Percentiles rank a stretch among this genome's conserved stretches.
Conservation (phyloP, 441 rosid genomes). For the Geranium incanum region DNA sequence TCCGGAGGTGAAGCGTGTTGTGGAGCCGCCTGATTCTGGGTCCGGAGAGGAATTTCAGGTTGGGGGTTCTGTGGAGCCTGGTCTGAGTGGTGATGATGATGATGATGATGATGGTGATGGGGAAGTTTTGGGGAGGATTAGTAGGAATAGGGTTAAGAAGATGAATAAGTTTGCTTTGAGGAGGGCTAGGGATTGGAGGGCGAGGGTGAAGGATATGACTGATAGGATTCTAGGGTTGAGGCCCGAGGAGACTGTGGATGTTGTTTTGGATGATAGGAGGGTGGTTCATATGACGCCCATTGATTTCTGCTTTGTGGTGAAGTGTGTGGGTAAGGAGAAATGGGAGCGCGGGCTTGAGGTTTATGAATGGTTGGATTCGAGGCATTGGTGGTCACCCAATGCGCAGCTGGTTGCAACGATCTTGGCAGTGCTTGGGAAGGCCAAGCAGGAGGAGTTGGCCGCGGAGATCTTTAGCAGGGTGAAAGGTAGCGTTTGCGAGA, state of each 20-base stretch:
- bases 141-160: constrained; percentile 65
- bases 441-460: constrained; percentile 70
- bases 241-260: constrained; percentile 66
- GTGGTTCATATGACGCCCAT: constrained; percentile 93
- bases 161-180: constrained; percentile 71
- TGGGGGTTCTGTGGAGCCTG: constrained; percentile 18
- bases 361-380: constrained; percentile 84
- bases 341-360: constrained; percentile 95
- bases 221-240: constrained; percentile 50
- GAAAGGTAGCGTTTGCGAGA: constrained; percentile 49
- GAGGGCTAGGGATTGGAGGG: constrained; percentile 87
- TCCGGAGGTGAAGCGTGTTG: constrained; percentile 17
- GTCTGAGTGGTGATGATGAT: constrained; percentile 29
- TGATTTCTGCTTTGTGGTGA: constrained; percentile 78
- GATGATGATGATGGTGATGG: constrained; percentile 36
- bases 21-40: constrained; percentile 19
- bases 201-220: constrained; percentile 58
- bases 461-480: constrained; percentile 61
- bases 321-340: constrained; percentile 65
- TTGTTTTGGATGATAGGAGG: constrained; percentile 57
- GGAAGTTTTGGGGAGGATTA: constrained; percentile 38
- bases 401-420: constrained; percentile 80
- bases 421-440: constrained; percentile 75
- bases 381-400: constrained; percentile 74
- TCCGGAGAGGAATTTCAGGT: constrained; percentile 2